Evolutionary conservation across 2,329 filamentous ascomycete species (phyloP).

Genomic region (Fusarium chuoi): DNA sequence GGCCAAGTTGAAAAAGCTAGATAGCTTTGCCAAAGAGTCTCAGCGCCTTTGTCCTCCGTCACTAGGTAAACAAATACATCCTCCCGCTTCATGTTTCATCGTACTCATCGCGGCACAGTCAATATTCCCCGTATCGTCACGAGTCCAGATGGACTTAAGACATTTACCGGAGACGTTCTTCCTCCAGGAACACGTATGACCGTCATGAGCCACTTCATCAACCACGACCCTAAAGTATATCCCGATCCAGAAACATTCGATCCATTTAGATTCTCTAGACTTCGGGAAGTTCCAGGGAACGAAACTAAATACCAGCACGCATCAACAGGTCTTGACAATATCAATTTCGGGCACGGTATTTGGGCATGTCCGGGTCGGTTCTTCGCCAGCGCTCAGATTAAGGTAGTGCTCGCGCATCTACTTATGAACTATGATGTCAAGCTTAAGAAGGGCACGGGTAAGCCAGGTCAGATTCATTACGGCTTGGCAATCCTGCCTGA

Average conservation of each 20-base stretch:
- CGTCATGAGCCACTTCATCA: not conserved
- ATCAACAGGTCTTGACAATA: not conserved
- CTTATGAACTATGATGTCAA: not conserved
- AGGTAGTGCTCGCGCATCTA: not conserved
- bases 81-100: not conserved
- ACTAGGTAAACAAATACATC: not conserved
- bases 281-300: not conserved
- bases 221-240: not conserved
- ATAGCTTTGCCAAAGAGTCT: not conserved
- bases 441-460: not conserved
- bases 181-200: not conserved
- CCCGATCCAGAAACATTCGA: not conserved
- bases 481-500: not conserved
- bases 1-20: not conserved
- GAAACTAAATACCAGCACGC: not conserved
- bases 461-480: not conserved
- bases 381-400: not conserved
- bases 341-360: not conserved
- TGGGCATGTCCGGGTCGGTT: not conserved
- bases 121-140: not conserved
- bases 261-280: not conserved
- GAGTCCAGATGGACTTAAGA: not conserved
- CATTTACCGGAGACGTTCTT: not conserved
- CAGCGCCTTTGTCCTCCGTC: not conserved
- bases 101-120: not conserved